phyloP scores from a whole-genome alignment of 345 rosid species.

The Draba incana region DNA sequence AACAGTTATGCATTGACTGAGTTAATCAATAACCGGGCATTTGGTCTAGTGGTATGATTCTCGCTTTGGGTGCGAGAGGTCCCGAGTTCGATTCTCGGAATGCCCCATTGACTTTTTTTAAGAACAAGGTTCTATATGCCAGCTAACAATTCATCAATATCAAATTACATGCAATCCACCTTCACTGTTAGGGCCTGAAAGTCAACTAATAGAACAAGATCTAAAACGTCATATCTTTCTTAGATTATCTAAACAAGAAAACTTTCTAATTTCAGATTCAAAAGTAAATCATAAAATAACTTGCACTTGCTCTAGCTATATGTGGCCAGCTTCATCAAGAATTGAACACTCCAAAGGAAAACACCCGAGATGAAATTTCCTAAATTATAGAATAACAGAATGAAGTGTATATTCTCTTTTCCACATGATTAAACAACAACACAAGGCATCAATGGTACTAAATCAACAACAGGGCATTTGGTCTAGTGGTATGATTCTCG shows the following conservation, averaged over 20 bases:
- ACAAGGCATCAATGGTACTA: background rate
- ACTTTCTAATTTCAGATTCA: background rate
- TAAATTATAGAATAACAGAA: background rate
- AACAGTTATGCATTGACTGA: background rate
- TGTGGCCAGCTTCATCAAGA: slow-evolving; percentile 1
- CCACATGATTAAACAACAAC: background rate
- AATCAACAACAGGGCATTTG: slow-evolving; percentile 50
- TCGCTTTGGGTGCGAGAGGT: slow-evolving; percentile 90
- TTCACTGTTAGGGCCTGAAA: background rate
- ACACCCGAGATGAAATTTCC: background rate
- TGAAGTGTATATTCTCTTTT: background rate
- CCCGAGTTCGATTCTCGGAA: slow-evolving; percentile 76
- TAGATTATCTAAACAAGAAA: background rate
- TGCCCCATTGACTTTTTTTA: slow-evolving; percentile 42
- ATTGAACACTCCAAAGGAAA: no score
- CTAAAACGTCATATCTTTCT: background rate
- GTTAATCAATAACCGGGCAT: slow-evolving; percentile 43
- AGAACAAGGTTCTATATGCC: background rate
- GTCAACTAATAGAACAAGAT: background rate
- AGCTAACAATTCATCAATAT: no score
- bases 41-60: slow-evolving; percentile 93
- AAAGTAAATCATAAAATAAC: background rate
- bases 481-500: slow-evolving; percentile 92
- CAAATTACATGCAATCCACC: no score
- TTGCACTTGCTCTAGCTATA: background rate